A percentile compares a stretch with the other conserved stretches of the same genome.
Evolutionary conservation across 2,329 filamentous ascomycete genomes (phyloP).

Genomic region (Scolecobasidium constrictum): DNA sequence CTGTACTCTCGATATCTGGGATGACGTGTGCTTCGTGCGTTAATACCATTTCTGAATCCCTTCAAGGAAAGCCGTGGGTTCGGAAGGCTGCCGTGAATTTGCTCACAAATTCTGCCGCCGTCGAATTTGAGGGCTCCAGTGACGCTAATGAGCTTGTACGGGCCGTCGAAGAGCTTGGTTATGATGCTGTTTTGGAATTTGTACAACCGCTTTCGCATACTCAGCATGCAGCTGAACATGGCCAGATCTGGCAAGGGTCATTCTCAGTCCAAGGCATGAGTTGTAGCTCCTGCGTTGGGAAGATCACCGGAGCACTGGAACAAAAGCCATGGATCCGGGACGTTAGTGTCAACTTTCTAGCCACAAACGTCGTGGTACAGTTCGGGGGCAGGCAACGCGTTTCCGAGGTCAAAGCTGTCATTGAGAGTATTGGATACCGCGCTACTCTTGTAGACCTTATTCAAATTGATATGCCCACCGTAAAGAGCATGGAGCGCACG

Average conservation of each 20-base stretch:
- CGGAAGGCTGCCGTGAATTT: slow-evolving; percentile 14
- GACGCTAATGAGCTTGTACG: slow-evolving; percentile 11
- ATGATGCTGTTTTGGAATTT: slow-evolving; percentile 15
- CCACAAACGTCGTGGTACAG: slow-evolving; percentile 37
- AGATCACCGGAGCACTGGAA: slow-evolving; percentile 36
- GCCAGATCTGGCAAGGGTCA: slow-evolving; percentile 25
- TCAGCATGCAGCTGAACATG: background rate
- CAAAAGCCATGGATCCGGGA: slow-evolving; percentile 33
- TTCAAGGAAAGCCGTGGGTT: slow-evolving; percentile 14
- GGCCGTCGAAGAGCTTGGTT: slow-evolving; percentile 17
- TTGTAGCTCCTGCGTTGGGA: slow-evolving; percentile 43
- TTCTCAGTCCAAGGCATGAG: slow-evolving; percentile 47
- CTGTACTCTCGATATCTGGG: slow-evolving; percentile 8
- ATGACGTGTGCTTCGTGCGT: slow-evolving; percentile 21
- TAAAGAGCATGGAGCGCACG: slow-evolving; percentile 15
- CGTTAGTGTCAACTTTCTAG: slow-evolving; percentile 40
- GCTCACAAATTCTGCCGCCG: slow-evolving; percentile 15
- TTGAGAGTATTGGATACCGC: slow-evolving; percentile 37
- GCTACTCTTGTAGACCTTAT: slow-evolving; percentile 25
- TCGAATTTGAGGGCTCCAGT: slow-evolving; percentile 14
- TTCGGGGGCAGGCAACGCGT: slow-evolving; percentile 37
- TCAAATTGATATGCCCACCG: slow-evolving; percentile 11
- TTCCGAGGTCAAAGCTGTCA: slow-evolving; percentile 33
- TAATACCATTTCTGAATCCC: slow-evolving; percentile 12
- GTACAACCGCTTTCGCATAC: slow-evolving; percentile 1